Conservation (phyloP, 345 rosid genomes). For the Murraya koenigii region DNA sequence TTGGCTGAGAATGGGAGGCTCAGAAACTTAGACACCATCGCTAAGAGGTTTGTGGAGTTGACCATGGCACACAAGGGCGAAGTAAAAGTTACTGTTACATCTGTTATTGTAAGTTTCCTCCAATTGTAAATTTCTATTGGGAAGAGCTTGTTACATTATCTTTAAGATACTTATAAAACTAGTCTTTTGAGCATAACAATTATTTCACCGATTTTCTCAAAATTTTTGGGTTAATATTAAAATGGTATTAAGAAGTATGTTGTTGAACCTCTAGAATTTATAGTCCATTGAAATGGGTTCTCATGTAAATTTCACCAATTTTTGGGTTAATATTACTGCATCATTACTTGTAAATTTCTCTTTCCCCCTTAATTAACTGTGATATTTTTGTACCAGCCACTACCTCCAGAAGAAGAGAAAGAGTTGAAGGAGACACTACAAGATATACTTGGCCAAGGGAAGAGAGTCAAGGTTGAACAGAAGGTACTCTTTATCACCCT, state of each 20-base stretch:
- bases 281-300: neutral
- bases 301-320: no score
- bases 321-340: no score
- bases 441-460: slow-evolving; percentile 75
- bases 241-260: neutral
- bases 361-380: neutral
- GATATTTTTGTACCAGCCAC: slow-evolving; percentile 49
- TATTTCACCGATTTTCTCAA: no score
- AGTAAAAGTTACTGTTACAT: slow-evolving; percentile 71
- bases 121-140: neutral
- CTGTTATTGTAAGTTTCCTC: slow-evolving; percentile 66
- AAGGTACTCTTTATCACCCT: slow-evolving; percentile 48
- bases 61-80: slow-evolving; percentile 87
- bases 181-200: neutral
- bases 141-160: neutral
- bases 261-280: neutral
- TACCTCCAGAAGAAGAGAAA: slow-evolving; percentile 80
- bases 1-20: slow-evolving; percentile 88
- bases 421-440: slow-evolving; percentile 81
- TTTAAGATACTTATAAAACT: neutral
- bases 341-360: neutral
- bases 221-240: neutral
- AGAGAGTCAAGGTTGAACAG: slow-evolving; percentile 66
- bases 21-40: slow-evolving; percentile 55
- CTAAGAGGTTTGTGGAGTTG: slow-evolving; percentile 61